Evolutionary conservation across 225 moss, liverwort and hornwort genomes (phyloP).

Genomic region (Polytrichum commune): DNA sequence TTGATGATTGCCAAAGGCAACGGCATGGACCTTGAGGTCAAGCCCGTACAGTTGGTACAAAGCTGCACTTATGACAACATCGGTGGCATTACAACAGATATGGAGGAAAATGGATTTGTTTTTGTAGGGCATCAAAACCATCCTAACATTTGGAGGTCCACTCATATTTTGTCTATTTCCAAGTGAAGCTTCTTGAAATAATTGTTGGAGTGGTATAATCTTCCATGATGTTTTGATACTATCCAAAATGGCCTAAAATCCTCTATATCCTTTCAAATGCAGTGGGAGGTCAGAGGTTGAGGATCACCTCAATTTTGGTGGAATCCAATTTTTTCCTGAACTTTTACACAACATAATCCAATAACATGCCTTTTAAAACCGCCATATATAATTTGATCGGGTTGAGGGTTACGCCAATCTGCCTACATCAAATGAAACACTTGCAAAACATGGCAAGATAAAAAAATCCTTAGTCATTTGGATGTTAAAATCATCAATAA

Average conservation of each 20-base stretch:
- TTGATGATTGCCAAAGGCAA: background rate
- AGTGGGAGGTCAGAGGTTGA: background rate
- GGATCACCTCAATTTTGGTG: background rate
- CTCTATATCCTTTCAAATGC: background rate
- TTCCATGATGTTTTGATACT: background rate
- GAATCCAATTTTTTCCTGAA: background rate
- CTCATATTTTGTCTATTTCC: background rate
- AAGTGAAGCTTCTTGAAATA: background rate
- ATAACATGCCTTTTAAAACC: background rate
- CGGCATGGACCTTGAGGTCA: background rate
- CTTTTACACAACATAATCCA: slow-evolving; percentile 2
- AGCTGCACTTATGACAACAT: background rate
- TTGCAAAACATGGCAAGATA: background rate
- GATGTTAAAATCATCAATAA: slow-evolving; percentile 11
- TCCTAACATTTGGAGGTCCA: background rate
- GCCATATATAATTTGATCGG: background rate
- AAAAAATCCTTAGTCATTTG: background rate
- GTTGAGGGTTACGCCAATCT: background rate
- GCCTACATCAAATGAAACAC: background rate
- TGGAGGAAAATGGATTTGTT: background rate
- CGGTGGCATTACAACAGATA: background rate
- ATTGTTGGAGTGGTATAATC: background rate
- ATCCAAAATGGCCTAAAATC: background rate
- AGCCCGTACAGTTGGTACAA: background rate
- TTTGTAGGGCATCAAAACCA: background rate